Evolutionary conservation across 2,329 filamentous ascomycete genomes (phyloP).

Genomic region (Xylaria sp.): DNA sequence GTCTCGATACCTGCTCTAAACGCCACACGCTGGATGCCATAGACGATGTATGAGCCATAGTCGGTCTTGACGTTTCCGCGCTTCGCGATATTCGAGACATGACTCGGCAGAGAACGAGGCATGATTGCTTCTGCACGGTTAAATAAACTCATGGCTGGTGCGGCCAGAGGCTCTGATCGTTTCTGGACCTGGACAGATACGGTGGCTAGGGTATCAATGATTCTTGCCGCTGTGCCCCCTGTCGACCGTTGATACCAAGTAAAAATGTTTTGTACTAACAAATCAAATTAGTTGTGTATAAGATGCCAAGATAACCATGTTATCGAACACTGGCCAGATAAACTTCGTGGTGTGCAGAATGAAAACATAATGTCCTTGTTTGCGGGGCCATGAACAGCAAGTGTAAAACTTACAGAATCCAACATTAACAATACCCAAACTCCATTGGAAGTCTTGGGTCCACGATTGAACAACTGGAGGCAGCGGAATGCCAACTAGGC

Average conservation of each 20-base stretch:
- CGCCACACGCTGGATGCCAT: slow-evolving; percentile 86
- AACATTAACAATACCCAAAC: slow-evolving; percentile 90
- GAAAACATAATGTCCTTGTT: not conserved
- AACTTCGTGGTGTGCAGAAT: not conserved
- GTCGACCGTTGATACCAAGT: slow-evolving; percentile 97
- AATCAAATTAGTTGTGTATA: slow-evolving; percentile 16
- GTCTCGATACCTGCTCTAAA: slow-evolving; percentile 84
- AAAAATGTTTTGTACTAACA: slow-evolving; percentile 75
- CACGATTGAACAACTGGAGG: slow-evolving; percentile 89
- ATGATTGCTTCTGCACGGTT: slow-evolving; percentile 62
- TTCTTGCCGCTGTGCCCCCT: slow-evolving; percentile 79
- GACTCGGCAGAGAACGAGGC: slow-evolving; percentile 46
- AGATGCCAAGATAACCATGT: not conserved
- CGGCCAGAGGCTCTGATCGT: slow-evolving; percentile 49
- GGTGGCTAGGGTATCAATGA: slow-evolving; percentile 74
- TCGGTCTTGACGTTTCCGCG: slow-evolving; percentile 59
- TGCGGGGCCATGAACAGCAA: not conserved
- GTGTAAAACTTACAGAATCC: slow-evolving; percentile 59
- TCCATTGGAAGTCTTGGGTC: slow-evolving; percentile 99
- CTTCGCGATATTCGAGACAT: slow-evolving; percentile 53
- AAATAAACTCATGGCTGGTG: slow-evolving; percentile 50
- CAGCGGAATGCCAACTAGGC: slow-evolving; percentile 78
- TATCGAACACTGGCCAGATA: not conserved
- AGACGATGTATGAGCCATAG: slow-evolving; percentile 67
- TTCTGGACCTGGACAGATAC: slow-evolving; percentile 86